Percentiles rank a stretch among this genome's conserved stretches.
Conservation (phyloP, 2,329 filamentous ascomycete genomes). For the Penicillium sp. region DNA sequence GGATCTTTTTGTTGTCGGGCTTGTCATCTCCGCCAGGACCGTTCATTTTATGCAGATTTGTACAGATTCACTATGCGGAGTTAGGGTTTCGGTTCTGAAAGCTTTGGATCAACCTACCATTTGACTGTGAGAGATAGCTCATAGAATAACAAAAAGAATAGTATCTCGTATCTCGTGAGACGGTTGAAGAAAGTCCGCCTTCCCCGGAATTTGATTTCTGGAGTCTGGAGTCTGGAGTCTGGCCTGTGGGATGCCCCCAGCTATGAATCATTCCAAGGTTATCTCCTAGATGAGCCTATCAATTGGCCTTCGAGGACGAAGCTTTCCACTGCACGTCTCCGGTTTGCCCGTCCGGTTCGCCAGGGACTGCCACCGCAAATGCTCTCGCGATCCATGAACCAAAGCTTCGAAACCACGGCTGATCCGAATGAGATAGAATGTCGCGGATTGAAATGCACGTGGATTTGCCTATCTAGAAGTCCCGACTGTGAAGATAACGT, state of each 20-base stretch:
- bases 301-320: constrained; percentile 1
- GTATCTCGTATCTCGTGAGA: not conserved
- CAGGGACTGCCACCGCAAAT: constrained; percentile 15
- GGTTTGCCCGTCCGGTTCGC: constrained; percentile 24
- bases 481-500: not conserved
- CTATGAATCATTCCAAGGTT: not conserved
- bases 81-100: no score
- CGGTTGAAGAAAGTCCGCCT: not conserved
- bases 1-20: constrained; percentile 5
- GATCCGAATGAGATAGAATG: no score
- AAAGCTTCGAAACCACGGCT: constrained; percentile 8
- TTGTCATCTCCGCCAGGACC: not conserved
- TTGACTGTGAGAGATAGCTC: not conserved
- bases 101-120: not conserved
- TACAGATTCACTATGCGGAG: not conserved
- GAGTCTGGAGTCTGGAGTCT: constrained; percentile 4
- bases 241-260: constrained; percentile 3
- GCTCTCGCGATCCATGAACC: constrained; percentile 6
- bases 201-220: constrained; percentile 11
- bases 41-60: constrained; percentile 4
- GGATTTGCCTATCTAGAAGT: not conserved
- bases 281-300: constrained; percentile 12
- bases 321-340: constrained; percentile 6
- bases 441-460: not conserved
- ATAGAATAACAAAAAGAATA: not conserved